Conservation (phyloP, 352 stramenopile species). For the Pythium phragmiticola region DNA sequence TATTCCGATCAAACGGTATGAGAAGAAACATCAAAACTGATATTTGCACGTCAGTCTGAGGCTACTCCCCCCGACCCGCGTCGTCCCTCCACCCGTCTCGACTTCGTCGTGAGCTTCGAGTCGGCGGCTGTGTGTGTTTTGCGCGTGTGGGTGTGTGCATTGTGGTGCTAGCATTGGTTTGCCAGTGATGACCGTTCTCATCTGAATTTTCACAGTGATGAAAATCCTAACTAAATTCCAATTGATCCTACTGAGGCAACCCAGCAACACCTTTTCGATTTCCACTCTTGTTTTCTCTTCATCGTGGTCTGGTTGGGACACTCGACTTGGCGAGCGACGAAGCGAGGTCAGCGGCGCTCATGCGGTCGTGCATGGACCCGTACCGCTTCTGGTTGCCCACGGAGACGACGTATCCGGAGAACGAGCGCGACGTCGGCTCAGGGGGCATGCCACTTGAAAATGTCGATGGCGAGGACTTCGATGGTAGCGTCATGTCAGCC, state of each 20-base stretch:
- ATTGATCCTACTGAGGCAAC: constrained; percentile 87
- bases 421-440: constrained; percentile 15
- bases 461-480: neutral
- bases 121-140: neutral
- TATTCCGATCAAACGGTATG: constrained; percentile 16
- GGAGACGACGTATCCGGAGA: constrained; percentile 50
- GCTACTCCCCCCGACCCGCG: constrained; percentile 21
- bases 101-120: neutral
- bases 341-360: constrained; percentile 13
- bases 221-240: constrained; percentile 80
- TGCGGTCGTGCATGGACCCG: constrained; percentile 26
- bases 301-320: constrained; percentile 4
- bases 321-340: constrained; percentile 14
- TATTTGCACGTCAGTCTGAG: constrained; percentile 92
- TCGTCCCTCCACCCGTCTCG: neutral
- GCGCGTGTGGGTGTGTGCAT: constrained; percentile 7
- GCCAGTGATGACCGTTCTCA: constrained; percentile 75
- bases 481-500: constrained; percentile 24
- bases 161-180: constrained; percentile 7
- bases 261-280: constrained; percentile 18
- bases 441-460: neutral
- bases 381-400: constrained; percentile 53
- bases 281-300: neutral
- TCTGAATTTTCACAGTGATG: constrained; percentile 54
- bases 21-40: constrained; percentile 39